These are phyloP conservation scores for Zygoascus sp. DNA, from an alignment of 1,139 yeast genomes.

Conservation along the genomic window DNA sequence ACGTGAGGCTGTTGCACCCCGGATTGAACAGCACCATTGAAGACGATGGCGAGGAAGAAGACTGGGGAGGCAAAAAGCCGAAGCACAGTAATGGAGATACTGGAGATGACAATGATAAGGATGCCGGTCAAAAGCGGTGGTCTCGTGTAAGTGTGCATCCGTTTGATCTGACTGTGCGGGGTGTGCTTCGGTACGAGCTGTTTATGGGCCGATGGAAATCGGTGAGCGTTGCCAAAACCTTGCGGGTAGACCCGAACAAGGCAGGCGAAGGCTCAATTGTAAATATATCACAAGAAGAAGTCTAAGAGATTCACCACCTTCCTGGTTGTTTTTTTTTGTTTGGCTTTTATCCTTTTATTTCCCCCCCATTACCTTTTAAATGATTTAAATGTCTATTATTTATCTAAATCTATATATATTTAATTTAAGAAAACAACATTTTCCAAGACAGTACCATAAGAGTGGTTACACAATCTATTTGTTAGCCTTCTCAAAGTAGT, in stretches of 20 bases:
- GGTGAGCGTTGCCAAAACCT: conserved; percentile 36
- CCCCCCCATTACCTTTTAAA: too few species aligned
- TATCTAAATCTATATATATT: background rate
- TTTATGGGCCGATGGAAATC: conserved; percentile 47
- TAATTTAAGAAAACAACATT: background rate
- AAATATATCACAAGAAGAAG: background rate
- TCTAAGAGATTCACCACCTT: too few species aligned
- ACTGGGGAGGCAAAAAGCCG: conserved; percentile 7
- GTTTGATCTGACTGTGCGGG: conserved; percentile 80
- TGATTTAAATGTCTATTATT: background rate
- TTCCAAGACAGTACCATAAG: too few species aligned
- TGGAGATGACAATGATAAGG: conserved; percentile 28
- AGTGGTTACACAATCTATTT: too few species aligned
- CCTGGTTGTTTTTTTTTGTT: too few species aligned
- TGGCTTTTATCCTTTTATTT: too few species aligned
- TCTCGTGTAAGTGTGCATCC: conserved; percentile 70
- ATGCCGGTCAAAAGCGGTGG: conserved; percentile 58
- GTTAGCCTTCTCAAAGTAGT: conserved; percentile 50
- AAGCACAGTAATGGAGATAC: conserved; percentile 22
- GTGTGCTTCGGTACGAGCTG: conserved; percentile 70
- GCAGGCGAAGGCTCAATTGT: background rate
- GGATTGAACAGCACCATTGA: conserved; percentile 58
- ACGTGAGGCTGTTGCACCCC: conserved; percentile 68
- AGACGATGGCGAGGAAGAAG: conserved; percentile 19
- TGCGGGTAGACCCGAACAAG: conserved; percentile 50